Evolutionary conservation across 2,329 filamentous ascomycete genomes (phyloP).

Genomic region (Penicillium paneum): DNA sequence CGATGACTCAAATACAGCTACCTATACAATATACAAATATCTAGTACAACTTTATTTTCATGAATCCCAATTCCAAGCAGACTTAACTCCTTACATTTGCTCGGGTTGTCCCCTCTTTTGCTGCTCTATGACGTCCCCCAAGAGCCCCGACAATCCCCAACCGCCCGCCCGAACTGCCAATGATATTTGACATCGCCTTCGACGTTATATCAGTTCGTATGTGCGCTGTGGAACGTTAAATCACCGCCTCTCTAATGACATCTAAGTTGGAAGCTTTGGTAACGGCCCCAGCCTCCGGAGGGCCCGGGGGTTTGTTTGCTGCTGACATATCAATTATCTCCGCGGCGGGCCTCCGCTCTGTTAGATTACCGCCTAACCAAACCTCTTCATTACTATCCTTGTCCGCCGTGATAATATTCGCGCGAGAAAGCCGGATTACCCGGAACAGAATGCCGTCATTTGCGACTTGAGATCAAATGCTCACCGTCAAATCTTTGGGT

Average conservation of each 20-base stretch:
- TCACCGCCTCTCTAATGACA: background rate
- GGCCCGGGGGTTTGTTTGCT: conserved; percentile 1
- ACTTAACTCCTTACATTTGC: conserved; percentile 11
- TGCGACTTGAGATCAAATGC: conserved; percentile 17
- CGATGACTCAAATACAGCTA: too few species aligned
- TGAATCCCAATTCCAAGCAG: background rate
- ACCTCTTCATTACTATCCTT: background rate
- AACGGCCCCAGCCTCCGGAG: background rate
- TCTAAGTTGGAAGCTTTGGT: background rate
- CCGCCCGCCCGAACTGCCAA: conserved; percentile 10
- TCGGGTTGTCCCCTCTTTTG: conserved; percentile 16
- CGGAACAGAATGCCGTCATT: conserved; percentile 17
- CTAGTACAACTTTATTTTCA: background rate
- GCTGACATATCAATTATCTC: conserved; percentile 25
- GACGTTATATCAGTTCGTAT: background rate
- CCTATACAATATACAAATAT: background rate
- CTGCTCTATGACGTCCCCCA: conserved; percentile 17
- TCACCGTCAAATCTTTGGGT: conserved; percentile 4
- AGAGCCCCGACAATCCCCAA: conserved; percentile 11
- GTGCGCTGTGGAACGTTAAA: background rate
- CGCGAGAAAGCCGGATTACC: background rate
- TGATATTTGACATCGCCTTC: conserved; percentile 2
- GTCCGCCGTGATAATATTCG: conserved; percentile 2
- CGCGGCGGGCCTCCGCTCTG: conserved; percentile 9
- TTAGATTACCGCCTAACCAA: conserved; percentile 11